phyloP scores from a whole-genome alignment of 2,329 filamentous ascomycete genomes.

The Emmonsiellopsis sp. region DNA sequence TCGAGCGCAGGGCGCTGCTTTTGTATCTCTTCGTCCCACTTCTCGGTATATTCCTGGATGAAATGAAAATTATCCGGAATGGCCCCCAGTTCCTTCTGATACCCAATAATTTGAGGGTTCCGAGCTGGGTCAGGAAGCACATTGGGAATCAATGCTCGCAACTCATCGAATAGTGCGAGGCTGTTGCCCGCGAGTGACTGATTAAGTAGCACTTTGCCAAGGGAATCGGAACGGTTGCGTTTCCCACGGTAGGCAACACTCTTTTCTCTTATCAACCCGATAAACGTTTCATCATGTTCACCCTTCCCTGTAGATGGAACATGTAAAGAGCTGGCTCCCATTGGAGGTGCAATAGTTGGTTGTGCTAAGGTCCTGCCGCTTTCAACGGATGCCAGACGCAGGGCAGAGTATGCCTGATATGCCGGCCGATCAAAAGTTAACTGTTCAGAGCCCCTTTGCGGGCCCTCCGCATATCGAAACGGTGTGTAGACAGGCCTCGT shows the following conservation, averaged over 20 bases:
- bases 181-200: slow-evolving; percentile 22
- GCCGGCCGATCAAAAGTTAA: slow-evolving; percentile 31
- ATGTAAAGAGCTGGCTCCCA: slow-evolving; percentile 9
- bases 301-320: slow-evolving; percentile 14
- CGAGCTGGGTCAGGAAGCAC: slow-evolving; percentile 24
- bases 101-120: slow-evolving; percentile 23
- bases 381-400: slow-evolving; percentile 35
- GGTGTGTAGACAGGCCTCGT: slow-evolving; percentile 35
- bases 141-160: slow-evolving; percentile 26
- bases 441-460: slow-evolving; percentile 31
- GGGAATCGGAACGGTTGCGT: slow-evolving; percentile 17
- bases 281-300: slow-evolving; percentile 36
- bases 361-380: slow-evolving; percentile 35
- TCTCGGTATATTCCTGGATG: slow-evolving; percentile 29
- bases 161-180: slow-evolving; percentile 20
- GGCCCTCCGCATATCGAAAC: slow-evolving; percentile 35
- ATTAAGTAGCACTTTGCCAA: slow-evolving; percentile 20
- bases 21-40: slow-evolving; percentile 40
- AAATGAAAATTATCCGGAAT: slow-evolving; percentile 35
- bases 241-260: slow-evolving; percentile 30
- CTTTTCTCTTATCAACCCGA: slow-evolving; percentile 38
- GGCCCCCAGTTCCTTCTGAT: slow-evolving; percentile 23
- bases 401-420: slow-evolving; percentile 38
- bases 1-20: slow-evolving; percentile 37
- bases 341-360: slow-evolving; percentile 15